Evolutionary conservation across 805 yeast genomes (phyloP), one percentile per base, ranked within the genome.

Genomic region (Ogataea minuta): DNA sequence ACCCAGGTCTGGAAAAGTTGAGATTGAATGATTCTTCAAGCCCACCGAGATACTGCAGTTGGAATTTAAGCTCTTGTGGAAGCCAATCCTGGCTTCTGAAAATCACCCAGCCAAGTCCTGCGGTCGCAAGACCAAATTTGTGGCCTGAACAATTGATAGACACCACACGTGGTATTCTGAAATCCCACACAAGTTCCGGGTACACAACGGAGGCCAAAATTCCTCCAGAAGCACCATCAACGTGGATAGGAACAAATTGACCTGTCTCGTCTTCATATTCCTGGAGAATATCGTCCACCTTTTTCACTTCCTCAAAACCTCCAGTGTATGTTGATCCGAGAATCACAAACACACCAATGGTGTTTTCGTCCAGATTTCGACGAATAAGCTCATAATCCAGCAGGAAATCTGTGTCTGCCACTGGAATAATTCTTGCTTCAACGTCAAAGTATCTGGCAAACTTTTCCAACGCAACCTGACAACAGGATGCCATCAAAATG

Each of bases 391-490:
- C 54, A 20, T 74, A 61, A 56, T 85, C 90, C 53, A 89, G 69
- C 43, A 81, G 69, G 62, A 81, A 84, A 50, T 79, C 77, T 31
- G 79, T 69, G 31, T 73, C 70, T 16, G 72, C 68, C 20, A 87
- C 87, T 10, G 83, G 81, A 43, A 90, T 72, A 48, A 86, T 62
- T 52, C 95, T 72, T 46, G 84, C 76, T 58, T 89, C 96, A 32
- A 89, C 96, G 53, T 89, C 96, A 63, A 89, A 90, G 66, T 89
- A 89, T 35, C 95, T 71, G 11, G 96, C 96, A 65, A 90, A 90
- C 67, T 89, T 89, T 66, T 89, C 96, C 54, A 90, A 70, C 0
- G 96, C 96, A 32, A 90, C 96, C 66, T 89, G 97, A 39, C 91
- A 93, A 62, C 91, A 86, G 23, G 91, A 71, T 8, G 95, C 95